Percentiles rank a stretch among this genome's conserved stretches.
phyloP scores from a whole-genome alignment of 2,329 filamentous ascomycete genomes.

The Pestalotiopsis sp. region DNA sequence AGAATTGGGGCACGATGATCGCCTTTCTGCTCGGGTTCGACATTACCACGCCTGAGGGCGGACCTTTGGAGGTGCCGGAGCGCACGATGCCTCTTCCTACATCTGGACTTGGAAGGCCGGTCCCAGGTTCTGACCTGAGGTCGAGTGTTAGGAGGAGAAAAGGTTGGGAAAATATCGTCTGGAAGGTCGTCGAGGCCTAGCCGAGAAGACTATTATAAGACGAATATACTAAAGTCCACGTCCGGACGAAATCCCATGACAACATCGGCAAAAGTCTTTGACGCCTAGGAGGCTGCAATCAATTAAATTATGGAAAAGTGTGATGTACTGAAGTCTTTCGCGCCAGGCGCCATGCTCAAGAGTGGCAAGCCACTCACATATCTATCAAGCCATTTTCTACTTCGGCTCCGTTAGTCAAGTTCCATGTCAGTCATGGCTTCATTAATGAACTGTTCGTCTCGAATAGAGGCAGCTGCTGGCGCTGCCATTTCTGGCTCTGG shows the following conservation, averaged over 20 bases:
- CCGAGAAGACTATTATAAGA: background rate
- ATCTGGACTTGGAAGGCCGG: slow-evolving; percentile 17
- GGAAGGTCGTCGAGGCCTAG: slow-evolving; percentile 18
- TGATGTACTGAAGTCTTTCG: background rate
- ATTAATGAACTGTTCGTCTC: slow-evolving; percentile 23
- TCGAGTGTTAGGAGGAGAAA: slow-evolving; percentile 18
- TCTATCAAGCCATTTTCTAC: background rate
- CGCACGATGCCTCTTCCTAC: slow-evolving; percentile 19
- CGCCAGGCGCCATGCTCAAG: background rate
- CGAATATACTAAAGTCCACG: background rate
- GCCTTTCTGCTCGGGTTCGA: slow-evolving; percentile 26
- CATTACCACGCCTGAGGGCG: slow-evolving; percentile 18
- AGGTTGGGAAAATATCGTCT: slow-evolving; percentile 28
- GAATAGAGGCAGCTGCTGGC: background rate
- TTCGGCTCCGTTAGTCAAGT: slow-evolving; percentile 11
- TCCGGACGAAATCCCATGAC: background rate
- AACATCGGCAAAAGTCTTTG: background rate
- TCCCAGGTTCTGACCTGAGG: slow-evolving; percentile 11
- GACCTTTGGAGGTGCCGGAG: background rate
- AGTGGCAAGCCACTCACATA: background rate
- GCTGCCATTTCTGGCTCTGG: slow-evolving; percentile 14
- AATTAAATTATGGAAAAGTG: background rate
- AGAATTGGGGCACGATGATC: slow-evolving; percentile 28
- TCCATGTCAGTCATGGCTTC: slow-evolving; percentile 17
- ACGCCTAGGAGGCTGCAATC: background rate